These are phyloP conservation scores for Fusarium pilosicola DNA, from an alignment of 2,329 filamentous ascomycete genomes.

Conservation along the genomic window DNA sequence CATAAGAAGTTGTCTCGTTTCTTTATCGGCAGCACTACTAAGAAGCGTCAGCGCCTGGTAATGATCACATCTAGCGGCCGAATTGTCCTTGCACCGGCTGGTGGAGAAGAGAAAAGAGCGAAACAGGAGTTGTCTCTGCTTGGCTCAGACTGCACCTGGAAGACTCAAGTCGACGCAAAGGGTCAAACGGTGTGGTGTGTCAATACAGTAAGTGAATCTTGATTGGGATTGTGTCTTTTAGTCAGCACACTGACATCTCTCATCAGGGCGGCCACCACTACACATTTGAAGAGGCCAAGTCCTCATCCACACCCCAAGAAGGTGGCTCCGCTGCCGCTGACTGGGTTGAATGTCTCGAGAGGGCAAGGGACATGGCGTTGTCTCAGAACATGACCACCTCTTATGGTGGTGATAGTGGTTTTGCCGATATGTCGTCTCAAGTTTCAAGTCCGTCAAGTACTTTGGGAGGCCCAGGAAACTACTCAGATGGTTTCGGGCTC, in stretches of 20 bases:
- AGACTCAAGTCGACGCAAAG: slow-evolving; percentile 84
- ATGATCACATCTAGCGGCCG: slow-evolving; percentile 94
- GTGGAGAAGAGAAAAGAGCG: slow-evolving; percentile 94
- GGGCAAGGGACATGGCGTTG: slow-evolving; percentile 84
- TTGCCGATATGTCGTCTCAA: slow-evolving; percentile 74
- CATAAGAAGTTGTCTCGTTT: slow-evolving; percentile 94
- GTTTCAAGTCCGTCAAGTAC: slow-evolving; percentile 82
- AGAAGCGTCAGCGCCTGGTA: slow-evolving; percentile 91
- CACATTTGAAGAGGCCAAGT: slow-evolving; percentile 92
- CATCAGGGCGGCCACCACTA: slow-evolving; percentile 87
- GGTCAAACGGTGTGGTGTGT: slow-evolving; percentile 89
- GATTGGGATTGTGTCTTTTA: too few species aligned
- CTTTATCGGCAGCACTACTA: slow-evolving; percentile 89
- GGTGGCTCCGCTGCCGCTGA: slow-evolving; percentile 80
- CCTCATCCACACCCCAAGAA: slow-evolving; percentile 63
- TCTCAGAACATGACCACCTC: slow-evolving; percentile 75
- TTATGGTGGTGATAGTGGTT: slow-evolving; percentile 73
- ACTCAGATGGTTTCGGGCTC: slow-evolving; percentile 60
- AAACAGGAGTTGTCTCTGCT: slow-evolving; percentile 93
- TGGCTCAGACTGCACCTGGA: slow-evolving; percentile 79
- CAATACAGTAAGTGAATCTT: slow-evolving; percentile 79
- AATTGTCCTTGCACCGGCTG: slow-evolving; percentile 88
- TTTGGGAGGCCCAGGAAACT: slow-evolving; percentile 67
- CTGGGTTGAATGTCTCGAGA: slow-evolving; percentile 90
- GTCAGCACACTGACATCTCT: not conserved